Evolutionary conservation across 345 rosid genomes (phyloP), one percentile per base, ranked within the genome.

Genomic region (Hibiscus mutabilis): DNA sequence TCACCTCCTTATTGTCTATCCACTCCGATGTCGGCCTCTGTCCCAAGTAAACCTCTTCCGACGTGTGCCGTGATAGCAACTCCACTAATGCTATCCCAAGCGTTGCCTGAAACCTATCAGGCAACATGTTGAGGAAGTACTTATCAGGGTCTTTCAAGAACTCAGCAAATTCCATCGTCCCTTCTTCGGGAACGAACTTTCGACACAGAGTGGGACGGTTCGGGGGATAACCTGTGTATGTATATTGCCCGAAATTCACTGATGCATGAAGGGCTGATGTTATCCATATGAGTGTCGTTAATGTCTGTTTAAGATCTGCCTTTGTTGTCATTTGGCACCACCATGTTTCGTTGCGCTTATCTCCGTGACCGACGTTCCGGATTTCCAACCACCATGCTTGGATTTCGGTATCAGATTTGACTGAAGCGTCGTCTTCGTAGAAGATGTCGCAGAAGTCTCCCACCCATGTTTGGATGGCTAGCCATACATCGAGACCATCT

Each of bases 301-400:
- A 74, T 65, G 83, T 68, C 47, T 79, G 60, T 46, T 70, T 73
- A 37, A 88, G 82, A 53, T 83, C 71, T 12, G 73, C 11, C 13
- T 75, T 58, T 6, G 70, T 79, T 71, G 65, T 74, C 84, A 88
- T 79, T 58, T 74, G 70, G 33, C 29, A 68, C 89, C 88, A 86
- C 86, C 92, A 78, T 71, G 66, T 61, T 68, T 81, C 88, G 4
- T 77, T 59, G 74, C 76, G n/a, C 77, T 83, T 83, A 66, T 86
- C 88, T 18, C 79, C 82, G 22, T 88, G 92, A 10, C 92, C 90
- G 8, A 79, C 75, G 12, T 86, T 79, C 42, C 77, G 81, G 29
- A 86, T 76, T 69, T 88, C 92, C 47, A 72, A 67, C 90, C 90
- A 88, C 90, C 92, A 88, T 76, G 78, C 82, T 70, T 84, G 88